Conservation (phyloP, 345 rosid genomes). For the Trapa incisa region DNA sequence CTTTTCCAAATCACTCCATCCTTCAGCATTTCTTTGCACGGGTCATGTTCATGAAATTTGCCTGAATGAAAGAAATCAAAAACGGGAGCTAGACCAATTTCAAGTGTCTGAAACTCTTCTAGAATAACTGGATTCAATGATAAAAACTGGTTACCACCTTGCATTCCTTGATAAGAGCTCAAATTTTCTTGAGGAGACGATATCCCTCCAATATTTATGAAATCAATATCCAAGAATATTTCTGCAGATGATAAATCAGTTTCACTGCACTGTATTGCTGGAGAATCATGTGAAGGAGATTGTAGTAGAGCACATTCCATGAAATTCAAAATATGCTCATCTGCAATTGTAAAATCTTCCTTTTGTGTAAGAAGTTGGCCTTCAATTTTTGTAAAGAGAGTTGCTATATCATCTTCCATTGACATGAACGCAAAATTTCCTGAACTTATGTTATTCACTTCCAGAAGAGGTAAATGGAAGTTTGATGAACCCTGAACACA, state of each 20-base stretch:
- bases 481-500: conserved; percentile 20
- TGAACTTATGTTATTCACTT: conserved; percentile 52
- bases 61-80: conserved; percentile 29
- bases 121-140: conserved; percentile 20
- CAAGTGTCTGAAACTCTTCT: conserved; percentile 46
- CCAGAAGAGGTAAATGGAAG: conserved; percentile 49
- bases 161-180: conserved; percentile 17
- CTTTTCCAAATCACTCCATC: conserved; percentile 54
- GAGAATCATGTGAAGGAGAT: conserved; percentile 36
- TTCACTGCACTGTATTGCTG: conserved; percentile 25
- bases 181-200: conserved; percentile 14
- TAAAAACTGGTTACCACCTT: conserved; percentile 15
- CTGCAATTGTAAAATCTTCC: conserved; percentile 17
- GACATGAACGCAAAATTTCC: conserved; percentile 23
- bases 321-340: conserved; percentile 34
- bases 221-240: conserved; percentile 26
- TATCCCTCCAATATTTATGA: conserved; percentile 32
- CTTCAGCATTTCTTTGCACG: conserved; percentile 32
- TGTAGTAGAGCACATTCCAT: conserved; percentile 25
- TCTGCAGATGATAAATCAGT: conserved; percentile 23
- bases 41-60: conserved; percentile 25
- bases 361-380: conserved; percentile 18
- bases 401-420: conserved; percentile 33
- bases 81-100: conserved; percentile 30
- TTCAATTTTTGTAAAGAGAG: conserved; percentile 30